Conservation (phyloP, 257 asterid species). For the Thymus quinquecostatus region DNA sequence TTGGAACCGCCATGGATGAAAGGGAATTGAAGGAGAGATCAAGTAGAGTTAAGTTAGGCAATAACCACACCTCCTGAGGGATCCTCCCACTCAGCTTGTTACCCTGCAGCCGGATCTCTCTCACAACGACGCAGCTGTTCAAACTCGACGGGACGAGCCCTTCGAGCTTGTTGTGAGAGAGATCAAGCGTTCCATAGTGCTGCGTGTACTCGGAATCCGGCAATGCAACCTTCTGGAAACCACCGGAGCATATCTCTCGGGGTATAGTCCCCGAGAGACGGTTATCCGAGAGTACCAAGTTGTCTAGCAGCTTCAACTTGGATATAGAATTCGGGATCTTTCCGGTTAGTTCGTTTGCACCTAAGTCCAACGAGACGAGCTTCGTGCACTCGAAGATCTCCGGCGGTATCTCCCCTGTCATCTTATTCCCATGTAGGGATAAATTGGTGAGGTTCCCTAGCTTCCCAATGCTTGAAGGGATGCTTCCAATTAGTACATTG, state of each 20-base stretch:
- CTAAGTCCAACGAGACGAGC: constrained; percentile 68
- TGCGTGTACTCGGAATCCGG: constrained; percentile 81
- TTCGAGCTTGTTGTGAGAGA: constrained; percentile 59
- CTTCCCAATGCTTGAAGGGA: constrained; percentile 61
- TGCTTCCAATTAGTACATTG: constrained; percentile 61
- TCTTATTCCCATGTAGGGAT: constrained; percentile 67
- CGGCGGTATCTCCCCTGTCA: constrained; percentile 60
- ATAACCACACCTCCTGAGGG: constrained; percentile 58
- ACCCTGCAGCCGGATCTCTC: constrained; percentile 51
- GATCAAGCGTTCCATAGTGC: constrained; percentile 88
- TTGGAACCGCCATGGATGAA: constrained; percentile 49
- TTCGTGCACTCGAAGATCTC: constrained; percentile 68
- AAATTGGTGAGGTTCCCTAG: constrained; percentile 70
- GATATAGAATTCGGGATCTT: constrained; percentile 58
- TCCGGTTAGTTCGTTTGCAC: constrained; percentile 59
- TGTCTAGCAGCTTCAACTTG: constrained; percentile 60
- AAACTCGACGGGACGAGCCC: constrained; percentile 69
- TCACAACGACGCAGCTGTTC: constrained; percentile 51
- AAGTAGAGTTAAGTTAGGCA: constrained; percentile 53
- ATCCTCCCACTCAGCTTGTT: constrained; percentile 76
- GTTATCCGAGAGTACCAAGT: constrained; percentile 73
- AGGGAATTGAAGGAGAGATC: constrained; percentile 68
- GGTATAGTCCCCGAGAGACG: constrained; percentile 68
- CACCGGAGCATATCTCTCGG: constrained; percentile 73
- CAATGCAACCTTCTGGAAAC: constrained; percentile 64